Conservation (phyloP, 257 asterid genomes). For the Marsdenia floribunda region DNA sequence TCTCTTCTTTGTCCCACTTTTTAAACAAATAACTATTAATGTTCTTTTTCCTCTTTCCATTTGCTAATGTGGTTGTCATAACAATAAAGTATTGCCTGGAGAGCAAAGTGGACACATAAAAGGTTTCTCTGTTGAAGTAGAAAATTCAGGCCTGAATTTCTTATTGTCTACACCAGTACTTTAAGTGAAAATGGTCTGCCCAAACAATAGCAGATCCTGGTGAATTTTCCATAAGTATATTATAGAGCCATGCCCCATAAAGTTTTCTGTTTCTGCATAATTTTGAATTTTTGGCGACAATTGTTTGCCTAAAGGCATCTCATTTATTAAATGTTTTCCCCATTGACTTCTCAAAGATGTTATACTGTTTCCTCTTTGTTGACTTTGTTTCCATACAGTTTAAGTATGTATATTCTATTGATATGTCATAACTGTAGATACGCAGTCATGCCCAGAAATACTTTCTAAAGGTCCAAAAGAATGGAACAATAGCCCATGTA, state of each 20-base stretch:
- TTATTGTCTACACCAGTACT: not conserved
- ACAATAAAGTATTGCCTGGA: not conserved
- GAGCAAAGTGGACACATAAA: not conserved
- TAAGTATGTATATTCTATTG: not conserved
- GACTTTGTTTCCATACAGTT: not conserved
- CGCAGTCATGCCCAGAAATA: constrained; percentile 98
- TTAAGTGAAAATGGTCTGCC: not conserved
- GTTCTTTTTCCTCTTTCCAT: not conserved
- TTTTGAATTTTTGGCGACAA: not conserved
- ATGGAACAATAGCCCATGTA: constrained; percentile 84
- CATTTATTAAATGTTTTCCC: not conserved
- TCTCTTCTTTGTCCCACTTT: constrained; percentile 6
- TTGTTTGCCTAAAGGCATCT: not conserved
- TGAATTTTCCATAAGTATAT: not conserved
- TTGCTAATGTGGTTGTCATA: not conserved
- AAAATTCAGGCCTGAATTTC: not conserved
- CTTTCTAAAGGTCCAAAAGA: constrained; percentile 91
- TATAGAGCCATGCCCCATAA: not conserved
- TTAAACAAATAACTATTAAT: not conserved
- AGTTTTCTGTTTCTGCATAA: not conserved
- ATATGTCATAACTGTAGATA: constrained; percentile 40
- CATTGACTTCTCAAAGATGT: not conserved
- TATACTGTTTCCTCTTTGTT: not conserved
- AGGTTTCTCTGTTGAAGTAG: constrained; percentile 7
- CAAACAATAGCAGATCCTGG: not conserved